phyloP scores from a whole-genome alignment of 192 early-diverging fungal genomes.

The Umbelopsis ramanniana region DNA sequence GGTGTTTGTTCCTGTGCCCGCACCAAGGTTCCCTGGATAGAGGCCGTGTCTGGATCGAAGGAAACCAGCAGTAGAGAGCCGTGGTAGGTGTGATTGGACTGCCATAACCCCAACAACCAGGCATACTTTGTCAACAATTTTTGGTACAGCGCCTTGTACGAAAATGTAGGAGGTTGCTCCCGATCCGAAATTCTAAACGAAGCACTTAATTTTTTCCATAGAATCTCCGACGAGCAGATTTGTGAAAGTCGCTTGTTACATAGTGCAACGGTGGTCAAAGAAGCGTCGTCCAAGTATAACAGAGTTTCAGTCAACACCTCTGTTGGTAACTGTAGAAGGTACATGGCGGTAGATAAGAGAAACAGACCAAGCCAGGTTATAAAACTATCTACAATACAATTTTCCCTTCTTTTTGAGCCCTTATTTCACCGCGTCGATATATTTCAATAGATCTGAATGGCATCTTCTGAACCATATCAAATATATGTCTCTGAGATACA shows the following conservation, averaged over 20 bases:
- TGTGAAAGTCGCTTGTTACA: background rate
- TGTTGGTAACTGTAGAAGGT: background rate
- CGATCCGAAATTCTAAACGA: constrained; percentile 1
- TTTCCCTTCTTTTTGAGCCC: background rate
- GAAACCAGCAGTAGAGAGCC: background rate
- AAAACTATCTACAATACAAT: background rate
- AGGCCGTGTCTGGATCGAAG: background rate
- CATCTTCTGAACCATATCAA: too few species aligned
- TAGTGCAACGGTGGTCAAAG: background rate
- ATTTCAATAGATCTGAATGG: background rate
- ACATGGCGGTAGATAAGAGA: background rate
- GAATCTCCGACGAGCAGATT: background rate
- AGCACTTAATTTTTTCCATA: constrained; percentile 6
- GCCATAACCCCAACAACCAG: constrained; percentile 11
- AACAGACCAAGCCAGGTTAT: background rate
- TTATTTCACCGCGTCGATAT: background rate
- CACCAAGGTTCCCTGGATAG: background rate
- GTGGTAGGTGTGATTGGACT: constrained; percentile 3
- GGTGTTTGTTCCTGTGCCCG: constrained; percentile 3
- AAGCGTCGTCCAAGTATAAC: constrained; percentile 15
- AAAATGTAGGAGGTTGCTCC: background rate
- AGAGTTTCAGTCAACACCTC: background rate
- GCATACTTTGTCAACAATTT: constrained; percentile 7
- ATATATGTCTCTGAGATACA: background rate
- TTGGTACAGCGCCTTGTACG: constrained; percentile 11